A percentile compares a stretch with the other conserved stretches of the same genome.
Evolutionary conservation across 495 filamentous ascomycete species (phyloP).

Genomic region (Rostrohypoxylon terebratum): DNA sequence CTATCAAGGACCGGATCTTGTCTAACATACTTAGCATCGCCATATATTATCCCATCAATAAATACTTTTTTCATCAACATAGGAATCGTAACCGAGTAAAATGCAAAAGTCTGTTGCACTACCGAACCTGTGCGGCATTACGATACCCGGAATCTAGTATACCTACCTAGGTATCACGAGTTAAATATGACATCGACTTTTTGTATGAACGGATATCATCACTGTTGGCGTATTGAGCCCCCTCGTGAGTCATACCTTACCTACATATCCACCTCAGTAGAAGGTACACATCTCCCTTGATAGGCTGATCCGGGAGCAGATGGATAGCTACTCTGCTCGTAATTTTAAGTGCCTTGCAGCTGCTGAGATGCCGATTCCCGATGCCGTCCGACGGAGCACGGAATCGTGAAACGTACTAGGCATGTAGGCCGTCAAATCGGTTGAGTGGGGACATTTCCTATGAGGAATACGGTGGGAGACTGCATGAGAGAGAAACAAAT

Average conservation of each 20-base stretch:
- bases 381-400: constrained; percentile 39
- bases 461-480: neutral
- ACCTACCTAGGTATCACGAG: neutral
- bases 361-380: constrained; percentile 42
- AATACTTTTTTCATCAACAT: constrained; percentile 1
- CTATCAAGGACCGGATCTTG: constrained; percentile 32
- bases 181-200: neutral
- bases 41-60: constrained; percentile 6
- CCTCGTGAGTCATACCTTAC: neutral
- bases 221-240: neutral
- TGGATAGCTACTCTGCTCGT: constrained; percentile 22
- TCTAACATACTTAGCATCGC: constrained; percentile 35
- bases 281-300: neutral
- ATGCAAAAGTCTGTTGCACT: constrained; percentile 33
- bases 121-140: constrained; percentile 23
- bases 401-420: constrained; percentile 13
- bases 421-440: neutral
- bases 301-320: neutral
- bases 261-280: neutral
- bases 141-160: constrained; percentile 8
- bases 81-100: constrained; percentile 14
- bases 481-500: neutral
- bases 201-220: neutral
- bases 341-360: constrained; percentile 43
- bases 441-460: neutral